Conservation (phyloP, 495 filamentous ascomycete genomes). For the Penicillium psychrofluorescens region DNA sequence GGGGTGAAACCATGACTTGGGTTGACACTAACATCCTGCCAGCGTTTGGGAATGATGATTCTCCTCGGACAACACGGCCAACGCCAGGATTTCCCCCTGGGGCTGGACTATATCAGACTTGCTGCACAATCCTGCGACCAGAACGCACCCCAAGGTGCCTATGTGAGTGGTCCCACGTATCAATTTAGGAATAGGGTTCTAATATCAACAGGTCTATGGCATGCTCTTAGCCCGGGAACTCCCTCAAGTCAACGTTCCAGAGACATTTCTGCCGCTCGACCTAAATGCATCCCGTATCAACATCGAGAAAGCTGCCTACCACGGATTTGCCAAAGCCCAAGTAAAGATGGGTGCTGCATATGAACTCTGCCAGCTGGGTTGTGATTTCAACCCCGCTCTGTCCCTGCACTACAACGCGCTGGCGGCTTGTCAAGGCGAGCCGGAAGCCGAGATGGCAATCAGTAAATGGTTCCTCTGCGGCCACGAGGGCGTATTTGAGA, state of each 20-base stretch:
- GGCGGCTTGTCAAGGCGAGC: slow-evolving; percentile 79
- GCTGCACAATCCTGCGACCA: slow-evolving; percentile 89
- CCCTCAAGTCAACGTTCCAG: slow-evolving; percentile 77
- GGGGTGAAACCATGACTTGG: not conserved
- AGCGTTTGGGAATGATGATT: slow-evolving; percentile 94
- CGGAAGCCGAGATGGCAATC: slow-evolving; percentile 91
- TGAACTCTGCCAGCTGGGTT: slow-evolving; percentile 86
- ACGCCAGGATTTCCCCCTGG: slow-evolving; percentile 68
- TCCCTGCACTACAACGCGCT: slow-evolving; percentile 95
- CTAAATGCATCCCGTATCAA: slow-evolving; percentile 69
- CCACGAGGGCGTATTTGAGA: slow-evolving; percentile 81
- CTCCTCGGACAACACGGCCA: slow-evolving; percentile 89
- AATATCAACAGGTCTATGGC: slow-evolving; percentile 61
- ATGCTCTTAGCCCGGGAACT: slow-evolving; percentile 90
- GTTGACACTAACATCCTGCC: slow-evolving; percentile 13
- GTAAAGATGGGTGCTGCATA: slow-evolving; percentile 96
- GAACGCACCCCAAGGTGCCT: slow-evolving; percentile 95
- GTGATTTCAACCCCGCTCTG: slow-evolving; percentile 87
- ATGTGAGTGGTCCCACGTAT: slow-evolving; percentile 40
- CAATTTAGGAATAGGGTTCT: not conserved
- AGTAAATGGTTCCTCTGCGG: slow-evolving; percentile 99
- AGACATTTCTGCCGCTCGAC: slow-evolving; percentile 65
- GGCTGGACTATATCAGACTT: slow-evolving; percentile 70
- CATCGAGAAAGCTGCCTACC: slow-evolving; percentile 94
- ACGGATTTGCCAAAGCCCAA: slow-evolving; percentile 95